These are phyloP conservation scores for Daldinia decipiens DNA, from an alignment of 495 filamentous ascomycete species.

Conservation along the genomic window DNA sequence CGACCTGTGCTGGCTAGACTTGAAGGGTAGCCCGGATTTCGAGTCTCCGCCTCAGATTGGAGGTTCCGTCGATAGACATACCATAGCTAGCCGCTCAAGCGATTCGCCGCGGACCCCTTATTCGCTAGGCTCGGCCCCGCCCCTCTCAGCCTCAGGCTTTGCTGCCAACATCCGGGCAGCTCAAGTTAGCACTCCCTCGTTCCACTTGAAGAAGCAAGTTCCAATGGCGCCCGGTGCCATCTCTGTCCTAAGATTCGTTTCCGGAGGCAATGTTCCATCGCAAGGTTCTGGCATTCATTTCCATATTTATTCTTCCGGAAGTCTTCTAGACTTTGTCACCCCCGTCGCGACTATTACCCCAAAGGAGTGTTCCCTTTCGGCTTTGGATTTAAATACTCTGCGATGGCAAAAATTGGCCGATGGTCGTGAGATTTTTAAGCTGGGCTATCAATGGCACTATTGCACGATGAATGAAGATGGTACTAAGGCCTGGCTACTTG, in stretches of 20 bases:
- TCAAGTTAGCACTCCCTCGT: conserved; percentile 77
- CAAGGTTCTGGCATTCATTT: conserved; percentile 92
- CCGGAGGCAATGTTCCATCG: conserved; percentile 85
- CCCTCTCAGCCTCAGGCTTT: conserved; percentile 75
- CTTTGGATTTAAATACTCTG: conserved; percentile 83
- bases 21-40: conserved; percentile 87
- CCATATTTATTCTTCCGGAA: conserved; percentile 92
- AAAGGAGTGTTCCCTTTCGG: conserved; percentile 89
- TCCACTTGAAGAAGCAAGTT: conserved; percentile 74
- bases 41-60: conserved; percentile 77
- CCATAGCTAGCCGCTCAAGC: conserved; percentile 43
- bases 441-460: conserved; percentile 95
- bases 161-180: conserved; percentile 89
- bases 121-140: conserved; percentile 51
- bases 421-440: conserved; percentile 88
- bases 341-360: conserved; percentile 83
- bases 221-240: conserved; percentile 82
- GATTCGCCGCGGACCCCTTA: conserved; percentile 58
- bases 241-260: conserved; percentile 87
- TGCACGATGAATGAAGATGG: conserved; percentile 92
- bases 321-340: conserved; percentile 91
- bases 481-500: conserved; percentile 96
- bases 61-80: conserved; percentile 63
- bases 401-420: conserved; percentile 95
- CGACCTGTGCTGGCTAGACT: conserved; percentile 96